Evolutionary conservation across 805 yeast species (phyloP).

Genomic region (Kodamaea laetipori): DNA sequence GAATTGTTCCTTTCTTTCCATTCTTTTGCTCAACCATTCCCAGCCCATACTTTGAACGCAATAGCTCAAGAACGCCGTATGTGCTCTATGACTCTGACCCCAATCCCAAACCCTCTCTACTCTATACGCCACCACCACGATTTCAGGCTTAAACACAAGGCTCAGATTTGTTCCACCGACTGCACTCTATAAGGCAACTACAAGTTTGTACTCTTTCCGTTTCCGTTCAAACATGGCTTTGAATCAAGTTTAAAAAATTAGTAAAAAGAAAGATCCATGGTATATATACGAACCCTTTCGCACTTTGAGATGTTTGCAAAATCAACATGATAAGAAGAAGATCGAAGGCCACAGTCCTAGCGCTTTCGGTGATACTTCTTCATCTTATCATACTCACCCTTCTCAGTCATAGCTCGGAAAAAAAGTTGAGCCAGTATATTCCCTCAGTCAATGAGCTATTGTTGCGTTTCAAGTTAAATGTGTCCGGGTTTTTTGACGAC

Average conservation of each 20-base stretch:
- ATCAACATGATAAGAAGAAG: slow-evolving; percentile 12
- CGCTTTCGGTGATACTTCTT: slow-evolving; percentile 11
- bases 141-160: too few relatives aligned
- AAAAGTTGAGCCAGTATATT: neutral
- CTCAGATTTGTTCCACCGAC: neutral
- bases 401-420: slow-evolving; percentile 9
- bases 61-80: too few relatives aligned
- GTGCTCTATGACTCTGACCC: too few relatives aligned
- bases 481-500: slow-evolving; percentile 2
- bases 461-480: slow-evolving; percentile 7
- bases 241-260: neutral
- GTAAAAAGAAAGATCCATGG: neutral
- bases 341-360: slow-evolving; percentile 11
- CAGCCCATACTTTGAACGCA: too few relatives aligned
- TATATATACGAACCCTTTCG: neutral
- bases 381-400: slow-evolving; percentile 15
- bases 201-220: neutral
- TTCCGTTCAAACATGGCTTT: slow-evolving; percentile 1
- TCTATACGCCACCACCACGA: too few relatives aligned
- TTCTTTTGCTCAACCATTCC: too few relatives aligned
- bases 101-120: too few relatives aligned
- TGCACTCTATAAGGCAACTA: neutral
- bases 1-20: too few relatives aligned
- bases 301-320: neutral
- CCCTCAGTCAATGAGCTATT: slow-evolving; percentile 8